Percentiles rank a stretch among this genome's conserved stretches.
phyloP scores from a whole-genome alignment of 192 early-diverging fungal genomes.

The Ambispora gerdemannii region DNA sequence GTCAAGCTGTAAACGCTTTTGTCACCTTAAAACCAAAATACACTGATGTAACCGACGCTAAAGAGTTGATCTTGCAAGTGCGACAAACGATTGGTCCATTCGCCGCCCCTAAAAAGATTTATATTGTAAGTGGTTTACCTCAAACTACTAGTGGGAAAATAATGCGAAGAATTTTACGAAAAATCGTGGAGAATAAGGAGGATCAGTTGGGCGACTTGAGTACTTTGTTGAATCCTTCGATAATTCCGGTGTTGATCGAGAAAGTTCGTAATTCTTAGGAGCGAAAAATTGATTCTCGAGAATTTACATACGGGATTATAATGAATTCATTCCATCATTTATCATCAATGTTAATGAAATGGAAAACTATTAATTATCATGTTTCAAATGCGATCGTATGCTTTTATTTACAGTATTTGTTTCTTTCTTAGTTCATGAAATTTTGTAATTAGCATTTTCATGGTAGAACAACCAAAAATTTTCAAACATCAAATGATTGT shows the following conservation, averaged over 20 bases:
- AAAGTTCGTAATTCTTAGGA: conserved; percentile 39
- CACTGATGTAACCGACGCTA: conserved; percentile 44
- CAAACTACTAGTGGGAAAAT: conserved; percentile 97
- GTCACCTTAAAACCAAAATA: conserved; percentile 75
- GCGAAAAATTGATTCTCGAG: no score
- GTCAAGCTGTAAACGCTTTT: conserved; percentile 88
- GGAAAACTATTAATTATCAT: no score
- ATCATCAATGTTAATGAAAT: no score
- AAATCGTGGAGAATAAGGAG: conserved; percentile 83
- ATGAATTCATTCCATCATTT: no score
- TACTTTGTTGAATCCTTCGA: conserved; percentile 78
- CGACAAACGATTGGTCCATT: conserved; percentile 91
- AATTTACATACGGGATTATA: no score
- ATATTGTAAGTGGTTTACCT: conserved; percentile 84
- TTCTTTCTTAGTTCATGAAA: no score
- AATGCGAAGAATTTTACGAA: conserved; percentile 92
- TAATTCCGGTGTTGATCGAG: conserved; percentile 40
- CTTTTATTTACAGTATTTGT: no score
- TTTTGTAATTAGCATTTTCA: no score
- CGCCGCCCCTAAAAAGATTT: conserved; percentile 83
- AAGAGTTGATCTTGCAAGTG: conserved; percentile 71
- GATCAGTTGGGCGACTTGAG: conserved; percentile 84
- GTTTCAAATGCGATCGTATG: no score
- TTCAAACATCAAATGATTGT: no score
- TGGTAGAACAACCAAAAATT: no score